Percentiles rank a stretch among this genome's conserved stretches.
Evolutionary conservation across 257 asterid species (phyloP).

Genomic region (Jasminum sambac): DNA sequence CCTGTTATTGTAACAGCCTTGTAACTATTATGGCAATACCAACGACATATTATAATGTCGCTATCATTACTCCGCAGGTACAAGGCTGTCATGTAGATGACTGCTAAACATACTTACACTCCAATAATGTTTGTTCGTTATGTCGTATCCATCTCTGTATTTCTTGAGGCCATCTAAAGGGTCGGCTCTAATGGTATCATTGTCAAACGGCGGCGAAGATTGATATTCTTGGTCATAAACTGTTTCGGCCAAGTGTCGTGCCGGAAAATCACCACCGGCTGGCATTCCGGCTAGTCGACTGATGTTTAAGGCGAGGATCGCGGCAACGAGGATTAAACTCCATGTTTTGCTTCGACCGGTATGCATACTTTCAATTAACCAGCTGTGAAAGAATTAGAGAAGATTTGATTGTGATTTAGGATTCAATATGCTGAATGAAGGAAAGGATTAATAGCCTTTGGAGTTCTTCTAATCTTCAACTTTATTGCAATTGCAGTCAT

Average conservation of each 20-base stretch:
- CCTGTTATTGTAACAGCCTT: no score
- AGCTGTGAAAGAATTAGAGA: slow-evolving; percentile 23
- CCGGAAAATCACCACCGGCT: slow-evolving; percentile 33
- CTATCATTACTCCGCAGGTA: no score
- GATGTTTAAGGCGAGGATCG: slow-evolving; percentile 32
- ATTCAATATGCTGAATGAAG: not conserved
- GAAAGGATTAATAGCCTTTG: not conserved
- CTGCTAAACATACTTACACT: slow-evolving; percentile 48
- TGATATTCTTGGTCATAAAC: slow-evolving; percentile 18
- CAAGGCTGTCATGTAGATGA: no score
- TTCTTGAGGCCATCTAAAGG: slow-evolving; percentile 63
- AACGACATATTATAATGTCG: no score
- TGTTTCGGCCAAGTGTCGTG: slow-evolving; percentile 39
- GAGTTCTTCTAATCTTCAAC: not conserved
- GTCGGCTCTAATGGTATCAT: slow-evolving; percentile 64
- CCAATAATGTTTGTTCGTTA: slow-evolving; percentile 78
- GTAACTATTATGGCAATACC: no score
- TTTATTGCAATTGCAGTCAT: not conserved
- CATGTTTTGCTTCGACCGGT: slow-evolving; percentile 7
- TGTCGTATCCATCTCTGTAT: slow-evolving; percentile 83
- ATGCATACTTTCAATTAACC: slow-evolving; percentile 22
- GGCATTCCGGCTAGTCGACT: slow-evolving; percentile 31
- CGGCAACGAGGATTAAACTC: slow-evolving; percentile 18
- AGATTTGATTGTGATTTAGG: not conserved
- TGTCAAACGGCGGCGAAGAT: not conserved